phyloP scores from a whole-genome alignment of 2,329 filamentous ascomycete genomes.

The Verticillium alfalfae region DNA sequence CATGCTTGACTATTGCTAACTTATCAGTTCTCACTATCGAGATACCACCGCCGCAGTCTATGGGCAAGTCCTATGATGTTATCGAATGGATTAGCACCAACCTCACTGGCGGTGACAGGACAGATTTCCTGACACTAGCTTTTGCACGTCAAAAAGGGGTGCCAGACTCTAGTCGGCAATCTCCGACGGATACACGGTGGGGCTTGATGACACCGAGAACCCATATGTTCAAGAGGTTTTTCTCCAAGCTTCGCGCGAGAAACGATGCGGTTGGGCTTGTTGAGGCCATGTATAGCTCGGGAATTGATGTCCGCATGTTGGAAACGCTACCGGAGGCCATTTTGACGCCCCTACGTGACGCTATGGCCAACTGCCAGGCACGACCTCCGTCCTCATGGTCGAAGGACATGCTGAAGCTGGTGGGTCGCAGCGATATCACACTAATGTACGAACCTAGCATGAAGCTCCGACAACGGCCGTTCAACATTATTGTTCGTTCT shows the following conservation, averaged over 20 bases:
- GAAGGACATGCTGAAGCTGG: slow-evolving; percentile 62
- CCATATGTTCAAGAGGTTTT: slow-evolving; percentile 63
- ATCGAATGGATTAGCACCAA: slow-evolving; percentile 48
- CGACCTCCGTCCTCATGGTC: slow-evolving; percentile 75
- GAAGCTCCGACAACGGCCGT: slow-evolving; percentile 22
- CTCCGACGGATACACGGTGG: slow-evolving; percentile 33
- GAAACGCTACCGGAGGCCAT: slow-evolving; percentile 83
- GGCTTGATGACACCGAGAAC: slow-evolving; percentile 57
- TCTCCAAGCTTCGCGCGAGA: slow-evolving; percentile 48
- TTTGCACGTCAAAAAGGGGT: slow-evolving; percentile 33
- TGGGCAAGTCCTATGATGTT: slow-evolving; percentile 25
- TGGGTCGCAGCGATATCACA: slow-evolving; percentile 77
- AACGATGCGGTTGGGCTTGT: slow-evolving; percentile 58
- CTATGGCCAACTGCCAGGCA: slow-evolving; percentile 78
- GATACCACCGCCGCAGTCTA: slow-evolving; percentile 20
- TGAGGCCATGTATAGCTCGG: slow-evolving; percentile 66
- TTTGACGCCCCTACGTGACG: slow-evolving; percentile 74
- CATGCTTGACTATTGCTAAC: slow-evolving; percentile 16
- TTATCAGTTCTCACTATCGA: not conserved
- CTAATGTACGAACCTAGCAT: slow-evolving; percentile 51
- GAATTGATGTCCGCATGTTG: slow-evolving; percentile 61
- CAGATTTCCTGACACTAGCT: slow-evolving; percentile 34
- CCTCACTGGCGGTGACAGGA: slow-evolving; percentile 29
- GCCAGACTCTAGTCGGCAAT: slow-evolving; percentile 26
- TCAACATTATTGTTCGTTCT: slow-evolving; percentile 36